phyloP scores from a whole-genome alignment of 148 eudicot species.

The Camellia granthamiana region DNA sequence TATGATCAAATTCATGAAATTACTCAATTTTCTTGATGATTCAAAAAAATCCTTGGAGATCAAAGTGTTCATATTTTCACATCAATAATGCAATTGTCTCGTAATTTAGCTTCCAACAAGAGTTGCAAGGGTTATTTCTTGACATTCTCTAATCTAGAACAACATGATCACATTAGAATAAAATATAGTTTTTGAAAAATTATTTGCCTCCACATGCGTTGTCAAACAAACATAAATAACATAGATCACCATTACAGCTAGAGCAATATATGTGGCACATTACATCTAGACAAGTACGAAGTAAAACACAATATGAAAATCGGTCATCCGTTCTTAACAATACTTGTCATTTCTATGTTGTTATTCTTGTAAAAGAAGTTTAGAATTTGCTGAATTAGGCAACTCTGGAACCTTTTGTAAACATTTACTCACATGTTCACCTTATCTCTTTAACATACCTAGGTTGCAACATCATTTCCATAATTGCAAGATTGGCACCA shows the following conservation, averaged over 20 bases:
- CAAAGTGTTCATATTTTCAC: too few relatives aligned
- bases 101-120: too few relatives aligned
- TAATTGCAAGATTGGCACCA: neutral
- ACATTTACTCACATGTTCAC: neutral
- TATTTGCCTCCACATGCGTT: too few relatives aligned
- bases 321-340: neutral
- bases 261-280: neutral
- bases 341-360: neutral
- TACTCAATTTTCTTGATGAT: too few relatives aligned
- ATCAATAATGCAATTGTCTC: too few relatives aligned
- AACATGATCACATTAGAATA: too few relatives aligned
- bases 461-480: neutral
- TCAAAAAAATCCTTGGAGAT: too few relatives aligned
- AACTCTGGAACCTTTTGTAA: neutral
- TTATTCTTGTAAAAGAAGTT: neutral
- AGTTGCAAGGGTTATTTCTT: too few relatives aligned
- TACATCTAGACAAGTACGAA: neutral
- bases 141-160: too few relatives aligned
- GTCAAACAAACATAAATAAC: neutral
- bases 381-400: neutral
- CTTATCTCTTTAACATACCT: neutral
- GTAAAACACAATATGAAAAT: neutral
- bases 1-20: too few relatives aligned
- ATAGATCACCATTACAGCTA: neutral
- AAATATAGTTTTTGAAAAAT: too few relatives aligned